Conservation (phyloP, 176 grass and related monocot genomes). For the Tuctoria greenei region DNA sequence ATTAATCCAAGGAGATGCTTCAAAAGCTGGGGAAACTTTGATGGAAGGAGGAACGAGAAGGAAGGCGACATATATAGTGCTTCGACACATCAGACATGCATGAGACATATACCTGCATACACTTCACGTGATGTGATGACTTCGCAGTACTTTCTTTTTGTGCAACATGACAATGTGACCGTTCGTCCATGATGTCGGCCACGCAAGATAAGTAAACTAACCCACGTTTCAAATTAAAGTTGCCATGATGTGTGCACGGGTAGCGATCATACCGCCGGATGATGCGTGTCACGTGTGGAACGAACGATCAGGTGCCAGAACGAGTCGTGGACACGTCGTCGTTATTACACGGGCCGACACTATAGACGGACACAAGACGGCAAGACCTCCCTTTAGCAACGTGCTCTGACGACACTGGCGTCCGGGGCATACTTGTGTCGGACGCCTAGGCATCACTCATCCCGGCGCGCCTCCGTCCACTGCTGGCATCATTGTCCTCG, state of each 20-base stretch:
- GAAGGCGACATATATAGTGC: slow-evolving; percentile 27
- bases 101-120: too few species aligned
- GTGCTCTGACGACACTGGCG: slow-evolving; percentile 42
- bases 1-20: not conserved
- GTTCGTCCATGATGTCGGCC: slow-evolving; percentile 1
- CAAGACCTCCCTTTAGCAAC: slow-evolving; percentile 34
- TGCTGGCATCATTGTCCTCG: slow-evolving; percentile 12
- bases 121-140: not conserved
- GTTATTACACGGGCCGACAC: too few species aligned
- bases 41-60: not conserved
- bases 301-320: slow-evolving; percentile 12
- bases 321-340: not conserved
- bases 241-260: slow-evolving; percentile 1
- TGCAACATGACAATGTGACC: not conserved
- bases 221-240: slow-evolving; percentile 11
- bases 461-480: not conserved
- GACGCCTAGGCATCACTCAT: slow-evolving; percentile 40
- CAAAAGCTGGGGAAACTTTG: not conserved
- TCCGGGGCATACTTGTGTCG: slow-evolving; percentile 41
- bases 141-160: not conserved
- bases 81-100: not conserved
- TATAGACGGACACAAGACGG: too few species aligned
- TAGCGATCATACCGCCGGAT: slow-evolving; percentile 5
- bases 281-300: slow-evolving; percentile 37
- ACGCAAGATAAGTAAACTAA: not conserved